Evolutionary conservation across 305 asterid genomes (phyloP).

Genomic region (Lippia alba): DNA sequence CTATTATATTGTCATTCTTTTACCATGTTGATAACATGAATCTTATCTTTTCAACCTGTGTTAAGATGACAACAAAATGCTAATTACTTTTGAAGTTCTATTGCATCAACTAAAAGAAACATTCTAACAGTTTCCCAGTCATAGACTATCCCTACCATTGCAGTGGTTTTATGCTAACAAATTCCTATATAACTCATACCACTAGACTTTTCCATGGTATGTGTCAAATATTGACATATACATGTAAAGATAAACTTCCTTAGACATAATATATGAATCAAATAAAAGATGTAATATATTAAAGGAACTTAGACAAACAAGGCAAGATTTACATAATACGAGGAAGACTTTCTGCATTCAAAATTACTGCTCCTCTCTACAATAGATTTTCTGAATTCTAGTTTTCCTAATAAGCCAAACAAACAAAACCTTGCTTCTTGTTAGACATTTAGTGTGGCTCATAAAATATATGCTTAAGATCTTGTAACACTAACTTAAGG

Average conservation of each 20-base stretch:
- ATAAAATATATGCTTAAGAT: background rate
- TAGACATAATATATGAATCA: background rate
- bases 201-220: background rate
- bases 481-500: background rate
- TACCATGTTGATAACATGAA: background rate
- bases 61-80: background rate
- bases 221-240: background rate
- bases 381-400: background rate
- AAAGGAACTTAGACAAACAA: background rate
- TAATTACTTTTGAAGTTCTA: background rate
- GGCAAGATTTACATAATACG: background rate
- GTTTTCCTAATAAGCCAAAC: background rate
- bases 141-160: background rate
- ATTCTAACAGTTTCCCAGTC: background rate
- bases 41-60: background rate
- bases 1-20: background rate
- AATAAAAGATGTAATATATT: background rate
- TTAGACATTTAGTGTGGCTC: background rate
- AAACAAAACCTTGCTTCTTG: background rate
- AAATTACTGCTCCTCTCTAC: background rate
- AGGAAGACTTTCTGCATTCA: background rate
- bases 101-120: background rate
- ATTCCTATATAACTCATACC: too few relatives aligned
- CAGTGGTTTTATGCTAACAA: background rate
- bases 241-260: too few relatives aligned